Conservation (phyloP, 495 filamentous ascomycete genomes). For the Beverwykella pulmonaria region DNA sequence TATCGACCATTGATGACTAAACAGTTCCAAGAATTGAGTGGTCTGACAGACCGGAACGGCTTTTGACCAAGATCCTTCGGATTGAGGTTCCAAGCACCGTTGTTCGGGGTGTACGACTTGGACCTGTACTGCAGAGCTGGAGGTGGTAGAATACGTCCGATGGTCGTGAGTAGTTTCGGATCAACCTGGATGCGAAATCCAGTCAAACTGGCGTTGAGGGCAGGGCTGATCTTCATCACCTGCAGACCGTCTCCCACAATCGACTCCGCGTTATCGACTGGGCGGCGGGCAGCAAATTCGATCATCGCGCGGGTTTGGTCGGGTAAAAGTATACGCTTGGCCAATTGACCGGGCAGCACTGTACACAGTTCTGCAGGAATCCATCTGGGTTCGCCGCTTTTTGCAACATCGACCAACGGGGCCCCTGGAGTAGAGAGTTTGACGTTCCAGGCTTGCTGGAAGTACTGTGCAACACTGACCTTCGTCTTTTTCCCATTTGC, state of each 20-base stretch:
- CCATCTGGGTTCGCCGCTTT: constrained; percentile 60
- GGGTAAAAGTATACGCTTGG: constrained; percentile 56
- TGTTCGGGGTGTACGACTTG: constrained; percentile 27
- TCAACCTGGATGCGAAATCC: constrained; percentile 61
- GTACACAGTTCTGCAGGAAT: constrained; percentile 67
- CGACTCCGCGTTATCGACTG: constrained; percentile 65
- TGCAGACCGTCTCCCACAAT: constrained; percentile 60
- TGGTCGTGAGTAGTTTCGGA: constrained; percentile 63
- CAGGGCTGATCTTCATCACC: constrained; percentile 50
- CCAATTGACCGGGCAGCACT: constrained; percentile 67
- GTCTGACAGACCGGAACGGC: constrained; percentile 21
- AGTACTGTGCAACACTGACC: constrained; percentile 40
- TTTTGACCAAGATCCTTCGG: constrained; percentile 36
- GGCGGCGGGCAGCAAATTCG: constrained; percentile 66
- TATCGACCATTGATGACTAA: constrained; percentile 29
- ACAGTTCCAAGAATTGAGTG: constrained; percentile 28
- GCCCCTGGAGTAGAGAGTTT: constrained; percentile 44
- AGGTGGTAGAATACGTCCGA: constrained; percentile 60
- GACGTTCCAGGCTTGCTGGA: constrained; percentile 41
- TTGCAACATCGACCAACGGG: constrained; percentile 75
- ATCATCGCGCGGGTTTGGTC: constrained; percentile 68
- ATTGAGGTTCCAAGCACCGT: constrained; percentile 62
- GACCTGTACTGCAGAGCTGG: constrained; percentile 59
- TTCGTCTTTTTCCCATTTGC: constrained; percentile 19
- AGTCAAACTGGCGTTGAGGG: constrained; percentile 13